A percentile compares a stretch with the other conserved stretches of the same genome.
These are phyloP conservation scores for Penicillium glabrum DNA, from an alignment of 2,329 filamentous ascomycete species.

Conservation along the genomic window DNA sequence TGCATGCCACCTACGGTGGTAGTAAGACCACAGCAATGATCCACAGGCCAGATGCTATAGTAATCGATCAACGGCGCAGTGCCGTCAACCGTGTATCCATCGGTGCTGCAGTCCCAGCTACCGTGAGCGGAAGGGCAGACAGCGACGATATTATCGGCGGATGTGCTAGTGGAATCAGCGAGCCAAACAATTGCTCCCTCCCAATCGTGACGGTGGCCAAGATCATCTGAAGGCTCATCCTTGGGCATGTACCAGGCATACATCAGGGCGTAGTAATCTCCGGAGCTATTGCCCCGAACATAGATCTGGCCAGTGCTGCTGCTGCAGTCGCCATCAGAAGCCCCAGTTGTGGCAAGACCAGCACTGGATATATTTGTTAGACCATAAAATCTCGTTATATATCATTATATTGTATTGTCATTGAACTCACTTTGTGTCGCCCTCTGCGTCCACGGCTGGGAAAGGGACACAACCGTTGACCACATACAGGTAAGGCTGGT, in stretches of 20 bases:
- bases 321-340: constrained; percentile 40
- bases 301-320: constrained; percentile 54
- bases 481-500: constrained; percentile 57
- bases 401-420: too few species aligned
- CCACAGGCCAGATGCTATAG: constrained; percentile 48
- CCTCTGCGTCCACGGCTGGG: constrained; percentile 58
- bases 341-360: constrained; percentile 45
- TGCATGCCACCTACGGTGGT: constrained; percentile 43
- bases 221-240: constrained; percentile 44
- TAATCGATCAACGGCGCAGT: constrained; percentile 51
- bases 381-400: not conserved
- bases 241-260: constrained; percentile 56
- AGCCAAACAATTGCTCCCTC: constrained; percentile 58
- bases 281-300: constrained; percentile 44
- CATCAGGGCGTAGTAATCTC: constrained; percentile 50
- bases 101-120: constrained; percentile 46
- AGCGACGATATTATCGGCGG: constrained; percentile 45
- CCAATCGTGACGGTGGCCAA: constrained; percentile 59
- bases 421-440: constrained; percentile 54
- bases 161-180: constrained; percentile 33
- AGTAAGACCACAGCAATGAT: constrained; percentile 49
- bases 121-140: constrained; percentile 56
- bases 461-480: constrained; percentile 63
- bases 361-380: constrained; percentile 32
- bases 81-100: constrained; percentile 42